A percentile compares a stretch with the other conserved stretches of the same genome.
Conservation (phyloP, 2,329 filamentous ascomycete species). For the Lachnellula subtilissima region DNA sequence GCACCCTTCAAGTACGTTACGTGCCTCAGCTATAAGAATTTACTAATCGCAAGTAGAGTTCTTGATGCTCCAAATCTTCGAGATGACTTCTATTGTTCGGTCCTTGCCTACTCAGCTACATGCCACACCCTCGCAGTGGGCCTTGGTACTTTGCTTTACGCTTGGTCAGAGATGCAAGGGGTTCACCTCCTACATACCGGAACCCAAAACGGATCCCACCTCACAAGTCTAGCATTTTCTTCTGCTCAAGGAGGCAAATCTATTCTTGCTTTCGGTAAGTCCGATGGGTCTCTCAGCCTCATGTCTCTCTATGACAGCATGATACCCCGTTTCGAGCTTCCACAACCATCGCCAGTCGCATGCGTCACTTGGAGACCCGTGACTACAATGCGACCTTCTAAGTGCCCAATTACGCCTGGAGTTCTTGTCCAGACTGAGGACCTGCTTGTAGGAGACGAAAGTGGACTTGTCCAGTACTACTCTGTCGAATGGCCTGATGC, state of each 20-base stretch:
- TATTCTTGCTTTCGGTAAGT: slow-evolving; percentile 81
- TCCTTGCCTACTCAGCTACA: slow-evolving; percentile 76
- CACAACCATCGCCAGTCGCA: slow-evolving; percentile 67
- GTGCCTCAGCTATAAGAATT: not conserved
- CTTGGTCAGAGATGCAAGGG: slow-evolving; percentile 76
- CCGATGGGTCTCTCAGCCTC: slow-evolving; percentile 69
- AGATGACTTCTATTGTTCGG: slow-evolving; percentile 93
- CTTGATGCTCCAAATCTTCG: slow-evolving; percentile 84
- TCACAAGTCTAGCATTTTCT: slow-evolving; percentile 89
- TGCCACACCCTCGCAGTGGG: slow-evolving; percentile 78
- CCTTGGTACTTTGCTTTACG: slow-evolving; percentile 72
- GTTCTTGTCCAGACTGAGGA: slow-evolving; percentile 67
- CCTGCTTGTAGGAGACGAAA: slow-evolving; percentile 79
- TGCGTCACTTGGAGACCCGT: slow-evolving; percentile 78
- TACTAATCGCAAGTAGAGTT: slow-evolving; percentile 46
- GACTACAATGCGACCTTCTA: slow-evolving; percentile 47
- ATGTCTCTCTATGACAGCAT: slow-evolving; percentile 69
- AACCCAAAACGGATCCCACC: slow-evolving; percentile 48
- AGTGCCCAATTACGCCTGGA: slow-evolving; percentile 40
- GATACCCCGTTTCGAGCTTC: slow-evolving; percentile 67
- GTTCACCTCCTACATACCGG: slow-evolving; percentile 52
- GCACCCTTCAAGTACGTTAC: slow-evolving; percentile 69
- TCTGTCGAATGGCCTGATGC: slow-evolving; percentile 75
- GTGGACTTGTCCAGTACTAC: slow-evolving; percentile 82
- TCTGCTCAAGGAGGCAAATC: slow-evolving; percentile 68